Evolutionary conservation across 371 early-diverging fungal genomes (phyloP), one percentile per base, ranked within the genome.

Genomic region (Syncephalastrum monosporum): DNA sequence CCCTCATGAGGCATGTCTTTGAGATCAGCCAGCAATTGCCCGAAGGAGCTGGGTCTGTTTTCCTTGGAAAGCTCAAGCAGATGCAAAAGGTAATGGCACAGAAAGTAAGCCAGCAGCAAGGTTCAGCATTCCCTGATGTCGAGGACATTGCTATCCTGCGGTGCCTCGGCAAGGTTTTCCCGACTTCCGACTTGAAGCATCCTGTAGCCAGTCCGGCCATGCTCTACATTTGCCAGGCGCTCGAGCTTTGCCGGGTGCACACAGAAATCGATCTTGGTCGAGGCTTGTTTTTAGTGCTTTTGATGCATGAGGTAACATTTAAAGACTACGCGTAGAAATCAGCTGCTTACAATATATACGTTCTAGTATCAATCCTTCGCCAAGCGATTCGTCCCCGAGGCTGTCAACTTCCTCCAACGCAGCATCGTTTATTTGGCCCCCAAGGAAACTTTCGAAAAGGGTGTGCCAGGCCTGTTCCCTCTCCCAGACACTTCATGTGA

Each of bases 171-270:
- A 81, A 86, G 44, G 74, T 89, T 8, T 95, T 92, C 66, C 91
- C 95, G 4, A 85, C 93, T 8, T 94, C 96, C 4, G 98, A 97
- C 83, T 82, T 86, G 53, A 81, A 79, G 50, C 95, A 97, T 70
- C 79, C 89, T 4, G 86, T 96, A 15, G 80, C 89, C n/a, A 94
- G 95, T 3, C 97, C 96, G 8, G 82, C 89, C 16, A 74, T 82
- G 57, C 56, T 93, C 10, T 71, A 91, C 23, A 85, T 95, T 72
- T 74, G 82, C 42, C 89, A 91, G 69, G 88, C 82, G 53, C 72
- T 97, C 15, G 64, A 81, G 14, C 87, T 88, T 60, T 77, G 83
- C 47, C 82, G 79, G 38, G 68, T 88, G n/a, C 58, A 60, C 15
- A 74, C 73, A n/a, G 72, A 82, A 50, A 60, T 79, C 16, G 93